phyloP scores from a whole-genome alignment of 164 flowering plant species.

The Stephania japonica region DNA sequence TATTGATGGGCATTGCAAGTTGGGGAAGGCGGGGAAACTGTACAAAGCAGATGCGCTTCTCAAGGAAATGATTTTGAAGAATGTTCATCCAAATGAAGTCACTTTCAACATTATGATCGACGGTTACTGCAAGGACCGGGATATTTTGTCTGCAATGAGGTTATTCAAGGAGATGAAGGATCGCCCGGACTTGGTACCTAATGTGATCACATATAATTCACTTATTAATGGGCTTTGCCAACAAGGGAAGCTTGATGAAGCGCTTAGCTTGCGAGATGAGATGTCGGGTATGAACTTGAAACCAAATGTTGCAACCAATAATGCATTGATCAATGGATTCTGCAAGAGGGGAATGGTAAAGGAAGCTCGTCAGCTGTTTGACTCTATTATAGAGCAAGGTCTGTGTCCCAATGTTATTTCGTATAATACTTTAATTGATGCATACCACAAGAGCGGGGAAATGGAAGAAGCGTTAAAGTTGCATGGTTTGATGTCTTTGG shows the following conservation, averaged over 20 bases:
- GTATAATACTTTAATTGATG: conserved; percentile 27
- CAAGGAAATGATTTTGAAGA: conserved; percentile 24
- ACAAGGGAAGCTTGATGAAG: conserved; percentile 21
- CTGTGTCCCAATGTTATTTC: conserved; percentile 18
- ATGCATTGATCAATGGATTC: conserved; percentile 23
- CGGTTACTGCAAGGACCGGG: conserved; percentile 30
- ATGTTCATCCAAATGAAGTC: conserved; percentile 19
- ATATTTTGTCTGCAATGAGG: conserved; percentile 19
- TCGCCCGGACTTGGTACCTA: conserved; percentile 16
- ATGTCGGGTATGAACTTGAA: conserved; percentile 14
- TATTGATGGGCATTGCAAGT: conserved; percentile 30
- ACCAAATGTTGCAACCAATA: conserved; percentile 26
- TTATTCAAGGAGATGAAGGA: conserved; percentile 24
- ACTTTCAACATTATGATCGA: conserved; percentile 28
- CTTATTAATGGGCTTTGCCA: conserved; percentile 28
- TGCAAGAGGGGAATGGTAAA: conserved; percentile 25
- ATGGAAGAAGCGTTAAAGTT: conserved; percentile 19
- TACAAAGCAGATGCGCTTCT: conserved; percentile 26
- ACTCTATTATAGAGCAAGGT: conserved; percentile 13
- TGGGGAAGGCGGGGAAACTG: conserved; percentile 26
- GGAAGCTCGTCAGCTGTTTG: conserved; percentile 20
- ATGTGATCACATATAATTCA: conserved; percentile 26
- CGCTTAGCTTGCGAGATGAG: conserved; percentile 16
- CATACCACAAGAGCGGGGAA: conserved; percentile 22
- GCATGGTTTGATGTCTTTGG: conserved; percentile 16